Conservation (phyloP, 352 stramenopile genomes). For the Globisporangium okanoganense region DNA sequence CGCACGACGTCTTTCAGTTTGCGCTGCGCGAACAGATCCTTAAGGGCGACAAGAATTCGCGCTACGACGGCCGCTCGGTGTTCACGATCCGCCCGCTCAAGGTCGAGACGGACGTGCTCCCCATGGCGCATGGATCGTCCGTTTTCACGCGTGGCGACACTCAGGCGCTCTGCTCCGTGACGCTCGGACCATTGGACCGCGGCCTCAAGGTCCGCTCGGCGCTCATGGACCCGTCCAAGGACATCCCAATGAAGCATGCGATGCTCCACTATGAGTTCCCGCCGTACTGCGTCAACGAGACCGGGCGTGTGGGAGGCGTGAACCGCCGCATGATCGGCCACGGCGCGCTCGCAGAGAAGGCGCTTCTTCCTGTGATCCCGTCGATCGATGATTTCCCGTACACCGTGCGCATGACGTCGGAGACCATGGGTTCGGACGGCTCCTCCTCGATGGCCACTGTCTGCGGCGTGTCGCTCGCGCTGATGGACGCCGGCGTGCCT, state of each 20-base stretch:
- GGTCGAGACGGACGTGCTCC: constrained; percentile 84
- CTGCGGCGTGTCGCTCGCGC: constrained; percentile 94
- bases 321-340: constrained; percentile 96
- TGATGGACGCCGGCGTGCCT: constrained; percentile 97
- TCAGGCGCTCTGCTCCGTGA: constrained; percentile 89
- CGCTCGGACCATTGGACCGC: constrained; percentile 76
- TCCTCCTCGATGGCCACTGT: constrained; percentile 96
- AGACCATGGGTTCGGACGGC: constrained; percentile 94
- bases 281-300: constrained; percentile 96
- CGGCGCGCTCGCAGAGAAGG: constrained; percentile 96
- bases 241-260: constrained; percentile 58
- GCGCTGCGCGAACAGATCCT: constrained; percentile 70
- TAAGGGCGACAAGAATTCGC: constrained; percentile 40
- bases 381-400: constrained; percentile 94
- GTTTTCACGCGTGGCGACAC: constrained; percentile 88
- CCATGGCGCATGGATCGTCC: constrained; percentile 87
- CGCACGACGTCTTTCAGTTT: constrained; percentile 75
- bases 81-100: constrained; percentile 83
- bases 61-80: constrained; percentile 83
- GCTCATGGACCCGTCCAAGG: constrained; percentile 37
- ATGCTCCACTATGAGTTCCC: constrained; percentile 99
- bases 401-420: constrained; percentile 94
- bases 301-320: constrained; percentile 76
- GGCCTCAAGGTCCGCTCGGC: constrained; percentile 66
- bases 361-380: constrained; percentile 91